Evolutionary conservation across 805 yeast genomes (phyloP), one percentile per base, ranked within the genome.

Genomic region (Yarrowia phangngaensis): DNA sequence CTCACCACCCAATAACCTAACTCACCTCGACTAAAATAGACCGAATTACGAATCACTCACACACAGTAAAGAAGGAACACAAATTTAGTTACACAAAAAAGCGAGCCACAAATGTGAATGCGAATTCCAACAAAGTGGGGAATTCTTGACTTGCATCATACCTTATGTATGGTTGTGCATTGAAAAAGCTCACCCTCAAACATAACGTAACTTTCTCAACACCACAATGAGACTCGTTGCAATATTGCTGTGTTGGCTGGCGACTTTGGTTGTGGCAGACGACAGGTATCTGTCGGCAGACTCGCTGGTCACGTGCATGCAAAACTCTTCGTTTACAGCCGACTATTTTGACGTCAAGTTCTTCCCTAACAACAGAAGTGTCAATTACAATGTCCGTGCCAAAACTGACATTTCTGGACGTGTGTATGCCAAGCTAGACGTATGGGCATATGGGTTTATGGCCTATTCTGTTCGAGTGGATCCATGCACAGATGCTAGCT

Each of bases 281-380:
- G 41, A 45, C 6, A 29, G 31, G n/a, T 27, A 62, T 24, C 62
- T 80, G 19, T 60, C 62, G 15, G 95, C 95, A 6, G 70, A 82
- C 14, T 84, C 96, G 6, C 71, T 92, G 56, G 70, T 92, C 57
- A 85, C 97, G 29, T 92, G 98, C 70, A 88, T 87, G 95, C 82
- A 79, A 33, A 71, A 84, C 64, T 89, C 98, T 7, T 82, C 80
- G 62, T 79, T 92, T 58, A 79, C 95, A 3, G 90, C 97, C 4
- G 76, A 87, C 8, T 76, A 71, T 56, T 89, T 92, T 61, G 84
- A 85, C 58, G 94, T 89, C 47, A 66, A 67, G 35, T 85, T 74
- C 63, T 81, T 68, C 59, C 95, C 95, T 4, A 82, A 79, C 52
- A 78, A 77, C 57, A 63, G 78, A 16, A 73, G 89, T 5, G 65